Conservation (phyloP, 140 eudicot genomes). For the Bidens hawaiensis region DNA sequence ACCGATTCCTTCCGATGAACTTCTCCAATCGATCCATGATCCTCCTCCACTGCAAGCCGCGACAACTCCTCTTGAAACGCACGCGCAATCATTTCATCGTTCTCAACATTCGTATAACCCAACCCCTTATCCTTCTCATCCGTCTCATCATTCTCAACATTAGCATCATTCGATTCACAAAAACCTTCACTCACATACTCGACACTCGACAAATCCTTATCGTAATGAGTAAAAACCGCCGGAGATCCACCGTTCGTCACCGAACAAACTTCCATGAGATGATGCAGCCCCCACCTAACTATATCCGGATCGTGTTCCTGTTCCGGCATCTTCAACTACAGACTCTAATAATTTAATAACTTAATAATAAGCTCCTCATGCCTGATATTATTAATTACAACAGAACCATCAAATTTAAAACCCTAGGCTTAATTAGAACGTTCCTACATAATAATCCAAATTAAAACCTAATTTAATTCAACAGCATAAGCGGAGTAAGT, state of each 20-base stretch:
- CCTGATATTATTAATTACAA: not conserved
- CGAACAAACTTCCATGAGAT: constrained; percentile 53
- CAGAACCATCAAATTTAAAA: constrained; percentile 12
- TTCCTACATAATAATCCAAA: not conserved
- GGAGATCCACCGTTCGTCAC: constrained; percentile 45
- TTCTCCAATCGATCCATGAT: constrained; percentile 24
- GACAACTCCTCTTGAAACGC: constrained; percentile 72
- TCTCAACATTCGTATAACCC: constrained; percentile 27
- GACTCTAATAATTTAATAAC: too few relatives aligned
- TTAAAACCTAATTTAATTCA: not conserved
- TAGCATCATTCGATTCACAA: constrained; percentile 19
- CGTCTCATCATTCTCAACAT: constrained; percentile 42
- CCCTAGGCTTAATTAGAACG: constrained; percentile 7
- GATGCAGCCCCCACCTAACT: constrained; percentile 67
- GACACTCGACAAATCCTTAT: constrained; percentile 39
- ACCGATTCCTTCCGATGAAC: constrained; percentile 31
- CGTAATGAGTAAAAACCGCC: constrained; percentile 42
- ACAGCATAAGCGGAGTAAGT: constrained; percentile 31
- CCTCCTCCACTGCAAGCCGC: constrained; percentile 38
- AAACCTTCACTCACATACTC: constrained; percentile 64
- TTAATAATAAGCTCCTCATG: too few relatives aligned
- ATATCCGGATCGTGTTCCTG: constrained; percentile 62
- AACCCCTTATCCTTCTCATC: constrained; percentile 41
- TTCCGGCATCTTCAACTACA: constrained; percentile 27
- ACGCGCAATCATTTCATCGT: constrained; percentile 64